phyloP scores from a whole-genome alignment of 1,284 basidiomycete genomes.

The Austroboletus novae-zelandiae region DNA sequence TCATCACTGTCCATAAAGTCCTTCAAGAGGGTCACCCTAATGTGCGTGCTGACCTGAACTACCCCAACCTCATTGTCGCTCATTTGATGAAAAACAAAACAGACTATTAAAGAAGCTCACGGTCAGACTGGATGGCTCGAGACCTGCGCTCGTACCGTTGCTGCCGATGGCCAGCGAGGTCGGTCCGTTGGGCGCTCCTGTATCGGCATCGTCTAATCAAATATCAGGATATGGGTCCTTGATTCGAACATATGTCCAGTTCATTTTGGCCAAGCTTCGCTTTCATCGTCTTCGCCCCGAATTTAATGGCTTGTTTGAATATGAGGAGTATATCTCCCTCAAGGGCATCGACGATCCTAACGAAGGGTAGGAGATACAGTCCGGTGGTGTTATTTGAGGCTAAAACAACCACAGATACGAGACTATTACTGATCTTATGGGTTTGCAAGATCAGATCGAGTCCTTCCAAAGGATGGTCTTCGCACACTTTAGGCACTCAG shows the following conservation, averaged over 20 bases:
- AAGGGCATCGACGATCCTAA: slow-evolving; percentile 98
- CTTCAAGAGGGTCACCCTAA: slow-evolving; percentile 93
- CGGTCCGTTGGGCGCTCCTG: slow-evolving; percentile 14
- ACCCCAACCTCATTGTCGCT: slow-evolving; percentile 5
- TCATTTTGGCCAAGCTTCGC: slow-evolving; percentile 90
- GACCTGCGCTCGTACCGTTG: slow-evolving; percentile 88
- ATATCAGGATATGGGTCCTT: slow-evolving; percentile 81
- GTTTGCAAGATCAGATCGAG: slow-evolving; percentile 94
- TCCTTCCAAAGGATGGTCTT: slow-evolving; percentile 97
- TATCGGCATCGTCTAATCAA: slow-evolving; percentile 4
- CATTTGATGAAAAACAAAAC: slow-evolving; percentile 12
- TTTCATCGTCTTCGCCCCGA: slow-evolving; percentile 93
- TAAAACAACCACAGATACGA: slow-evolving; percentile 67
- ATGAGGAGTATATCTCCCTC: slow-evolving; percentile 93
- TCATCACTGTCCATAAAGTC: slow-evolving; percentile 95
- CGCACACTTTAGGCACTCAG: slow-evolving; percentile 84
- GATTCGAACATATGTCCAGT: slow-evolving; percentile 92
- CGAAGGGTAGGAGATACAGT: slow-evolving; percentile 72
- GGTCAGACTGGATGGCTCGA: slow-evolving; percentile 96
- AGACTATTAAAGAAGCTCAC: slow-evolving; percentile 92
- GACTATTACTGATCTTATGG: slow-evolving; percentile 94
- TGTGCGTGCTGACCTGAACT: slow-evolving; percentile 49
- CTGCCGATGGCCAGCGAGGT: slow-evolving; percentile 79
- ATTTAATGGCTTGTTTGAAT: slow-evolving; percentile 96
- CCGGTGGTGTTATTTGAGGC: slow-evolving; percentile 4